Evolutionary conservation across 495 filamentous ascomycete genomes (phyloP).

Genomic region (Talaromyces nanjingensis): DNA sequence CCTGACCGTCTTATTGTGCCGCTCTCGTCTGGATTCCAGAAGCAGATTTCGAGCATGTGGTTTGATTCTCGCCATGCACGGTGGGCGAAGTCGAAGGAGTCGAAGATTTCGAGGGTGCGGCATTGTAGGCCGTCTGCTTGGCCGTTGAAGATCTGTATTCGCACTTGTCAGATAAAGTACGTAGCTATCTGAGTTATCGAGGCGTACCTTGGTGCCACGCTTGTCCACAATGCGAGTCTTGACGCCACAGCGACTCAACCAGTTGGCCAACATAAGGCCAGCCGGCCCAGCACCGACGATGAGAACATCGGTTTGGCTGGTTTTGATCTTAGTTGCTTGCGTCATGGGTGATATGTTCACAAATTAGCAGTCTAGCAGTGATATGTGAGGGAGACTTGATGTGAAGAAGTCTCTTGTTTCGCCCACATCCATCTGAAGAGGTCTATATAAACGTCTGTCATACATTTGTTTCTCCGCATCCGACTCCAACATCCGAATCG

Average conservation of each 20-base stretch:
- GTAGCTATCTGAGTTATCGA: not conserved
- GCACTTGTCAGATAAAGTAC: not conserved
- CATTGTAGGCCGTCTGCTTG: slow-evolving; percentile 55
- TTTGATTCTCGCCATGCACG: slow-evolving; percentile 54
- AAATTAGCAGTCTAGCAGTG: no score
- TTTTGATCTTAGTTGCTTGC: not conserved
- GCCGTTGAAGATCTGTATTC: slow-evolving; percentile 30
- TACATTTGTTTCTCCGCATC: not conserved
- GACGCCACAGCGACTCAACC: slow-evolving; percentile 51
- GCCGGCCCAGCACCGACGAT: slow-evolving; percentile 61
- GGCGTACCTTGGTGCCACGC: slow-evolving; percentile 36
- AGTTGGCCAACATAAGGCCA: slow-evolving; percentile 54
- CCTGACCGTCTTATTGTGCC: slow-evolving; percentile 44
- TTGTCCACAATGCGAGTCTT: slow-evolving; percentile 54
- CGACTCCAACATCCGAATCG: not conserved
- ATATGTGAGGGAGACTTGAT: not conserved
- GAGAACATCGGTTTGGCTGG: slow-evolving; percentile 18
- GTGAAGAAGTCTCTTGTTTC: no score
- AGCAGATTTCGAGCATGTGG: slow-evolving; percentile 42
- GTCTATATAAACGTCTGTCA: not conserved
- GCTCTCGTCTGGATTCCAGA: slow-evolving; percentile 35
- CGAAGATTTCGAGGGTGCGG: slow-evolving; percentile 57
- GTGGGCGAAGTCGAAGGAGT: slow-evolving; percentile 55
- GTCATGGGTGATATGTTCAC: not conserved
- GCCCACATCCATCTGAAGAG: not conserved